A percentile compares a stretch with the other conserved stretches of the same genome.
phyloP scores from a whole-genome alignment of 2,329 filamentous ascomycete genomes.

The Aspergillus aculeatinus region DNA sequence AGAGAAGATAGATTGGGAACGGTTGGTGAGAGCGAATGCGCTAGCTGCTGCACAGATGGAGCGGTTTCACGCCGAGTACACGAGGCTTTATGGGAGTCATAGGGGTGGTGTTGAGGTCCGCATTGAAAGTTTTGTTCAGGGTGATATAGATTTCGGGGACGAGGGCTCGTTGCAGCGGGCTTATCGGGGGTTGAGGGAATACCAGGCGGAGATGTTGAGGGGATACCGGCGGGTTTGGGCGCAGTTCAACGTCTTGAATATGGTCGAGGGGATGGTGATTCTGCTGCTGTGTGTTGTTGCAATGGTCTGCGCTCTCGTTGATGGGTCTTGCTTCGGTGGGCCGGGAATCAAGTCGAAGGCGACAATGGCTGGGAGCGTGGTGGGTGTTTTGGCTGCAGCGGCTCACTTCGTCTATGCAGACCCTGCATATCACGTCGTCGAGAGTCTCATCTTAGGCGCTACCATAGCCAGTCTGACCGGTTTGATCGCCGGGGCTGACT shows the following conservation, averaged over 20 bases:
- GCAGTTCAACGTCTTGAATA: conserved; percentile 80
- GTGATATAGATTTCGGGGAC: background rate
- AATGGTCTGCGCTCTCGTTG: conserved; percentile 46
- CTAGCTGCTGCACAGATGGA: conserved; percentile 80
- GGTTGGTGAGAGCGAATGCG: conserved; percentile 72
- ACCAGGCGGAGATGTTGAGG: conserved; percentile 72
- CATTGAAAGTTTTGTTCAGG: background rate
- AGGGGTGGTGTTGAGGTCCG: background rate
- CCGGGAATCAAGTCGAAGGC: background rate
- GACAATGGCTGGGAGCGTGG: background rate
- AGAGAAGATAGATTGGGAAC: conserved; percentile 66
- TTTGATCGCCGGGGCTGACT: background rate
- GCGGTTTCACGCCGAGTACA: conserved; percentile 82
- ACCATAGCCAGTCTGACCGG: background rate
- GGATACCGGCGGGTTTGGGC: conserved; percentile 87
- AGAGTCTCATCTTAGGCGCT: background rate
- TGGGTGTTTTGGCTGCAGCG: background rate
- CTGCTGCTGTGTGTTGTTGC: conserved; percentile 53
- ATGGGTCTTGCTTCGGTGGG: background rate
- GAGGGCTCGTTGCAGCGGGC: background rate
- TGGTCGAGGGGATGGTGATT: conserved; percentile 64
- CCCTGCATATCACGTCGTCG: background rate
- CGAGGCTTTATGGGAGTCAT: conserved; percentile 29
- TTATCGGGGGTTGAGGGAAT: conserved; percentile 44
- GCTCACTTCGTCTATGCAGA: background rate